Evolutionary conservation across 371 early-diverging fungal genomes (phyloP).

Genomic region (Apophysomyces trapeziformis): DNA sequence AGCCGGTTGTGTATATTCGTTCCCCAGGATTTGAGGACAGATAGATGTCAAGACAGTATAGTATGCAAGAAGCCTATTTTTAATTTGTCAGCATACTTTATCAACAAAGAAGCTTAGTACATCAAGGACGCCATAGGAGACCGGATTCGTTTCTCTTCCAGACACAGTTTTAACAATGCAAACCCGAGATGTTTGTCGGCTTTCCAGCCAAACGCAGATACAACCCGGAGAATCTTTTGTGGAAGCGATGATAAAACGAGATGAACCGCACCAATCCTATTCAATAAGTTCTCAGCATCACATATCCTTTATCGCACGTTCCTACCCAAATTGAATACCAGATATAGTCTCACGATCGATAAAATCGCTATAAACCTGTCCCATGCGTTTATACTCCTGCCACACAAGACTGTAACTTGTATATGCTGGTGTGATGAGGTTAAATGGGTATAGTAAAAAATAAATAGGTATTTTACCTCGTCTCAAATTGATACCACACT

Average conservation of each 20-base stretch:
- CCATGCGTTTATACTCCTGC: conserved; percentile 61
- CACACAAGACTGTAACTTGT: conserved; percentile 56
- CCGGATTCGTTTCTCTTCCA: conserved; percentile 61
- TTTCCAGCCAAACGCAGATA: conserved; percentile 67
- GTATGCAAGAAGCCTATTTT: conserved; percentile 46
- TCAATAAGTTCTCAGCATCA: not conserved
- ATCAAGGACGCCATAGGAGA: conserved; percentile 69
- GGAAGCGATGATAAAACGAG: conserved; percentile 64
- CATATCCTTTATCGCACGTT: not conserved
- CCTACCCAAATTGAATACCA: conserved; percentile 59
- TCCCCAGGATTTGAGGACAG: conserved; percentile 48
- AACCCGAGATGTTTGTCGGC: conserved; percentile 69
- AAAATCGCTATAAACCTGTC: conserved; percentile 49
- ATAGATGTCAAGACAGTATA: conserved; percentile 49
- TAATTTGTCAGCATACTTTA: not conserved
- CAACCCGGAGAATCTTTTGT: conserved; percentile 62
- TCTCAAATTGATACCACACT: conserved; percentile 65
- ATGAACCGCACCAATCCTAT: conserved; percentile 68
- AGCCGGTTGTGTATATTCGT: conserved; percentile 56
- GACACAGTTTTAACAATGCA: conserved; percentile 56
- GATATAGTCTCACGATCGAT: conserved; percentile 56
- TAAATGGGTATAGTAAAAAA: not conserved
- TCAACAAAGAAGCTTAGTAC: conserved; percentile 24
- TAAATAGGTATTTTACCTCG: conserved; percentile 46
- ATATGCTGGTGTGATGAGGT: conserved; percentile 34